Percentiles rank a stretch among this genome's conserved stretches.
Evolutionary conservation across 495 filamentous ascomycete species (phyloP).

Genomic region (Chaetomium tenue): DNA sequence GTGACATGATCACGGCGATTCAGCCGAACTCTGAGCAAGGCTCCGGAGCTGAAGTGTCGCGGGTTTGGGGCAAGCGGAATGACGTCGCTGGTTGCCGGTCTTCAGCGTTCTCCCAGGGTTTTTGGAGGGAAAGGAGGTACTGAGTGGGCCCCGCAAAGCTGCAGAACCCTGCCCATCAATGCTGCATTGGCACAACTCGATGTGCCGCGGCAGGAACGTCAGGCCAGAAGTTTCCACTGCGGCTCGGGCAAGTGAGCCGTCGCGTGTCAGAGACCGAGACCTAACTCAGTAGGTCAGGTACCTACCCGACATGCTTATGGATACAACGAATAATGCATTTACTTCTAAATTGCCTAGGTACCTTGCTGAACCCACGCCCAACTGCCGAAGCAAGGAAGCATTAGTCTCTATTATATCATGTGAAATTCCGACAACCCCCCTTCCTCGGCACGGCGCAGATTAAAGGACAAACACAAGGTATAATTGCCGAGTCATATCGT

Average conservation of each 20-base stretch:
- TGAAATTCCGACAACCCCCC: too few species aligned
- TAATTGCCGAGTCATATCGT: conserved; percentile 35
- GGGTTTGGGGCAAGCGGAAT: conserved; percentile 19
- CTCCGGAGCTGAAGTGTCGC: background rate
- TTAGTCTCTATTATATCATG: too few species aligned
- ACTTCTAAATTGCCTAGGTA: too few species aligned
- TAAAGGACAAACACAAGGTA: conserved; percentile 23
- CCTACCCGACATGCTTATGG: too few species aligned
- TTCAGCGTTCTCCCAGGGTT: background rate
- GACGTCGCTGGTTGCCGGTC: conserved; percentile 25
- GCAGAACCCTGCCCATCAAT: background rate
- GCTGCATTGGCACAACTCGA: background rate
- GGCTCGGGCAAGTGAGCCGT: too few species aligned
- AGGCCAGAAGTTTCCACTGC: too few species aligned
- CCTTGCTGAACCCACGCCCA: too few species aligned
- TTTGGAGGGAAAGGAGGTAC: too few species aligned
- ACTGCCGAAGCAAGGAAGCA: too few species aligned
- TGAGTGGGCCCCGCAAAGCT: background rate
- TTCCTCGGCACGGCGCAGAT: background rate
- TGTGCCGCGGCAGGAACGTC: background rate
- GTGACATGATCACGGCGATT: conserved; percentile 7
- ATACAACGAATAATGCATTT: too few species aligned
- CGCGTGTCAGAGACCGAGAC: too few species aligned
- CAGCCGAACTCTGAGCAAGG: background rate
- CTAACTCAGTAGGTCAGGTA: too few species aligned